These are phyloP conservation scores for Fusarium dimerum DNA, from an alignment of 2,329 filamentous ascomycete genomes.

Conservation along the genomic window DNA sequence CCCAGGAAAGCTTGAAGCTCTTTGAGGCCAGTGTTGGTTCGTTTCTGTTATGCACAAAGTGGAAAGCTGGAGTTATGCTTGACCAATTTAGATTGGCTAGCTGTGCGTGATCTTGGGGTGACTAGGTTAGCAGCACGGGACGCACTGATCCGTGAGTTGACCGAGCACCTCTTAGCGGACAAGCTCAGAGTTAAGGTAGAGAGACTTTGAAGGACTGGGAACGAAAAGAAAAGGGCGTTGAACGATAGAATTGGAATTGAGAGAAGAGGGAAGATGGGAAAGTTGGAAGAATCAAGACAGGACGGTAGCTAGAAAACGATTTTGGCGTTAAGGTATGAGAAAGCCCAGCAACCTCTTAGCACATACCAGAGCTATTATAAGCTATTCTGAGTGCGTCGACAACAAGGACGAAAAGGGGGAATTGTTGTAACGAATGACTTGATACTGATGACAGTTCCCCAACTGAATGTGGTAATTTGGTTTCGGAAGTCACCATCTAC, in stretches of 20 bases:
- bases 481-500: too few species aligned
- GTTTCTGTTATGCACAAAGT: too few species aligned
- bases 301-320: neutral
- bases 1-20: neutral
- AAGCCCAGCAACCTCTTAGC: neutral
- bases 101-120: neutral
- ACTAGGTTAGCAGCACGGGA: too few species aligned
- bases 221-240: neutral
- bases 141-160: too few species aligned
- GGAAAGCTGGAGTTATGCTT: neutral
- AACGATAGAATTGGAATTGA: neutral
- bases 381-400: constrained; percentile 1
- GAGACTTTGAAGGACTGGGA: neutral
- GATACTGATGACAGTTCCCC: too few species aligned
- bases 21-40: neutral
- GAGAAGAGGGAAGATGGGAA: neutral
- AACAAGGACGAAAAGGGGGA: neutral
- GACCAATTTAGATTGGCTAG: neutral
- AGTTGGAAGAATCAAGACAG: neutral
- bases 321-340: neutral
- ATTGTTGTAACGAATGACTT: neutral
- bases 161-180: too few species aligned
- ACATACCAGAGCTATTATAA: constrained; percentile 17
- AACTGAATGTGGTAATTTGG: too few species aligned
- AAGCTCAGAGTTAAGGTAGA: neutral